Percentiles rank a stretch among this genome's conserved stretches.
Evolutionary conservation across 2,329 filamentous ascomycete genomes (phyloP).

Genomic region (Keithomyces neogunnii): DNA sequence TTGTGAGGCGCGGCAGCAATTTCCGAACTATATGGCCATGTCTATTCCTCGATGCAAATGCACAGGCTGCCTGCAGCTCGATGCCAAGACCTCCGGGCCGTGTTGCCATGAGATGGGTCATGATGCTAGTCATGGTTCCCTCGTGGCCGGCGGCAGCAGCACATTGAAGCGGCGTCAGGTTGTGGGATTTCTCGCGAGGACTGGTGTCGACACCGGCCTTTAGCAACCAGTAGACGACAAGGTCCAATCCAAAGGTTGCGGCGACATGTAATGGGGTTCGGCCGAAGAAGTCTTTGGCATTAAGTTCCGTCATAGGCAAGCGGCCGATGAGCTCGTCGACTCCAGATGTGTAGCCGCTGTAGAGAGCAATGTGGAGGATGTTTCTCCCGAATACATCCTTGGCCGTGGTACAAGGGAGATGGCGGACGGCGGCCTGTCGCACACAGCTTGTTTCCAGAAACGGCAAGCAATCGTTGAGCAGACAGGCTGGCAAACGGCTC

Average conservation of each 20-base stretch:
- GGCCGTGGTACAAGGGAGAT: neutral
- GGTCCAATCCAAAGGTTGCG: neutral
- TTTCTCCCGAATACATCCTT: neutral
- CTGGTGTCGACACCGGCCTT: neutral
- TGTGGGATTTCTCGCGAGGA: neutral
- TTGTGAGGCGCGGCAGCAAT: neutral
- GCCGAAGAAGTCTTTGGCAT: neutral
- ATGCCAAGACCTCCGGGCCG: neutral
- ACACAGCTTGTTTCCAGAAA: neutral
- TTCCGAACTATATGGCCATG: neutral
- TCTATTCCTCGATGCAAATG: neutral
- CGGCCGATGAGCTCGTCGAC: neutral
- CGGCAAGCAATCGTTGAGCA: neutral
- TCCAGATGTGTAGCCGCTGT: neutral
- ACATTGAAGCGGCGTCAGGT: neutral
- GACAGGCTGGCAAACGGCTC: neutral
- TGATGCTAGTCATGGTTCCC: neutral
- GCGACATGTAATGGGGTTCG: neutral
- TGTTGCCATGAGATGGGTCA: neutral
- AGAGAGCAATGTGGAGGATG: neutral
- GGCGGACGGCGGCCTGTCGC: neutral
- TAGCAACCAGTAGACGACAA: neutral
- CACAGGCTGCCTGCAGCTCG: neutral
- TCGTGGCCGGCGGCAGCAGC: neutral
- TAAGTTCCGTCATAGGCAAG: neutral